Percentiles rank a stretch among this genome's conserved stretches.
Conservation (phyloP, 768 basidiomycete species). For the Tulasnella sp. region DNA sequence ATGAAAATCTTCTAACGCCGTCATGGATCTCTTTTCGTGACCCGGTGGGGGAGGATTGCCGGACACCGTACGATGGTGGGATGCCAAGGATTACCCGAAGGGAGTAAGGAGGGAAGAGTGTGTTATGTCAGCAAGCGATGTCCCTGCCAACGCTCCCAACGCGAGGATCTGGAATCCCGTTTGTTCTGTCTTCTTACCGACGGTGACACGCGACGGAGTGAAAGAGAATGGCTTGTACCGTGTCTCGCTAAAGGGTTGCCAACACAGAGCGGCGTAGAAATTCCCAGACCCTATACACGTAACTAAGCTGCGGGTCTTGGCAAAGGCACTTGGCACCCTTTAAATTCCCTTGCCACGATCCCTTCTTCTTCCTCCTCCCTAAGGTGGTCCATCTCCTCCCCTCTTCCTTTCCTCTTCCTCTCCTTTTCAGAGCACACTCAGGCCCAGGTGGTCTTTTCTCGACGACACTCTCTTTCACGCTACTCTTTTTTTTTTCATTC, state of each 20-base stretch:
- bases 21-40: not conserved
- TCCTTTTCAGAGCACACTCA: not conserved
- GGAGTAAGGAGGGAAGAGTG: not conserved
- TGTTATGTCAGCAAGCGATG: not conserved
- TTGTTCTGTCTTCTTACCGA: not conserved
- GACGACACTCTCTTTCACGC: not conserved
- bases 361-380: not conserved
- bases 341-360: not conserved
- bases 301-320: not conserved
- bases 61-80: not conserved
- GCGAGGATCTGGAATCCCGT: not conserved
- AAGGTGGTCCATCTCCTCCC: not conserved
- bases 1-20: not conserved
- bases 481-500: not conserved
- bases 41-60: not conserved
- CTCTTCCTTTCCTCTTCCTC: not conserved
- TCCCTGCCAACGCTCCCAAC: not conserved
- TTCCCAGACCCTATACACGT: not conserved
- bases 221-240: not conserved
- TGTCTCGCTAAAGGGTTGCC: not conserved
- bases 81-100: not conserved
- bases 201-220: not conserved
- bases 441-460: not conserved
- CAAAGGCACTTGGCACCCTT: not conserved
- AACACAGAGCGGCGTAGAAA: not conserved